Evolutionary conservation across 139 green algal species (phyloP).

Genomic region (Astrephomene gubernaculifera): DNA sequence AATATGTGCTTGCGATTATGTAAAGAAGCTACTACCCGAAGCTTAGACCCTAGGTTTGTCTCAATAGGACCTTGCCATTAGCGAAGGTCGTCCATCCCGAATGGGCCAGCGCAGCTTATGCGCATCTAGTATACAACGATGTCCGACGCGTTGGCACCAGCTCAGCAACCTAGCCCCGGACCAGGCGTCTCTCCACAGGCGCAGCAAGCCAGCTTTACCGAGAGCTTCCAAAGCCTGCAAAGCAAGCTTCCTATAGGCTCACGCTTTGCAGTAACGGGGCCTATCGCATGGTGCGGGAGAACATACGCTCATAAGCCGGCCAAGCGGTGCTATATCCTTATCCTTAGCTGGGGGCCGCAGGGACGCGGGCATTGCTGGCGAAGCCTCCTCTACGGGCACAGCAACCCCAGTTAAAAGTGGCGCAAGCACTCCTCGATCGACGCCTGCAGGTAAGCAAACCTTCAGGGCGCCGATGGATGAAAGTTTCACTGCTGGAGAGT

Average conservation of each 20-base stretch:
- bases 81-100: too few species aligned
- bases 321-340: background rate
- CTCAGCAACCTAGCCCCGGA: background rate
- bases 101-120: too few species aligned
- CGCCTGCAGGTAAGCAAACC: background rate
- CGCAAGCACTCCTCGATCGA: background rate
- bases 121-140: background rate
- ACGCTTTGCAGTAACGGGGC: background rate
- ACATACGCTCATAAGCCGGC: background rate
- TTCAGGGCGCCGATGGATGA: background rate
- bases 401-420: background rate
- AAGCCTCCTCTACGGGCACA: background rate
- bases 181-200: background rate
- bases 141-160: background rate
- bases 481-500: background rate
- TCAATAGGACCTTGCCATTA: too few species aligned
- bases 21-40: too few species aligned
- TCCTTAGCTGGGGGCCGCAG: background rate
- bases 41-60: too few species aligned
- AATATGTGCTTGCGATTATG: too few species aligned
- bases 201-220: conserved; percentile 8
- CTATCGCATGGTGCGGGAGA: background rate
- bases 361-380: background rate
- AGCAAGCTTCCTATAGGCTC: conserved; percentile 20
- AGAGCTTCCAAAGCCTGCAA: conserved; percentile 21